phyloP scores from a whole-genome alignment of 2,329 filamentous ascomycete species.

The Acrocalymma vagum region DNA sequence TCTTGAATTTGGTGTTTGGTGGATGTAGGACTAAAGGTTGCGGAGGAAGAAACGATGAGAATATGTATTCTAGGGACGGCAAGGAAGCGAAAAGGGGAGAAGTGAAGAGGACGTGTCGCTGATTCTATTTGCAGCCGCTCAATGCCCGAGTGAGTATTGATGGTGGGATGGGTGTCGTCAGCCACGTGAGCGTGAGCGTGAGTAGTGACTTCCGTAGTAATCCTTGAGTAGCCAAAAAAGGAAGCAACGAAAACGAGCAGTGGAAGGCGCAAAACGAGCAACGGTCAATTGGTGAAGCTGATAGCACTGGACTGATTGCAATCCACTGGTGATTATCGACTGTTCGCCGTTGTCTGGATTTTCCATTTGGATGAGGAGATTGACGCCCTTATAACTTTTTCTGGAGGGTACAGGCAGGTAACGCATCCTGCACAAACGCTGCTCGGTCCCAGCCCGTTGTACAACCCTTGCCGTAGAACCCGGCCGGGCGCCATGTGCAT shows the following conservation, averaged over 20 bases:
- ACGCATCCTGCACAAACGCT: too few species aligned
- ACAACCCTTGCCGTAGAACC: conserved; percentile 35
- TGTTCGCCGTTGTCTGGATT: conserved; percentile 19
- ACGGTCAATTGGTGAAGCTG: neutral
- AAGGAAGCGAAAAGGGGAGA: neutral
- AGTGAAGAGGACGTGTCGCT: neutral
- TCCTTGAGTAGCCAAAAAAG: neutral
- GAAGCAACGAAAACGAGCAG: neutral
- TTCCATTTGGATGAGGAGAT: conserved; percentile 26
- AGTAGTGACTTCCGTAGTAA: neutral
- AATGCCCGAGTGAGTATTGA: too few species aligned
- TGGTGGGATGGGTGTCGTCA: too few species aligned
- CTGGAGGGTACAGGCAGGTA: too few species aligned
- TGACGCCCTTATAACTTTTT: conserved; percentile 39
- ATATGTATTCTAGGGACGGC: conserved; percentile 11
- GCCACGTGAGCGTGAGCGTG: too few species aligned
- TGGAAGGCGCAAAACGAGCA: neutral
- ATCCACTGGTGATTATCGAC: conserved; percentile 21
- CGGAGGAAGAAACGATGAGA: conserved; percentile 9
- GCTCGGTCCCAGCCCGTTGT: conserved; percentile 30
- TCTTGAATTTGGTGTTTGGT: conserved; percentile 18
- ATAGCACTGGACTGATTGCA: conserved; percentile 6
- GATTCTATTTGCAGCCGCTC: too few species aligned
- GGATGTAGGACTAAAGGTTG: neutral
- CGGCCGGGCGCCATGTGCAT: conserved; percentile 38